Percentiles rank a stretch among this genome's conserved stretches.
phyloP scores from a whole-genome alignment of 2,329 filamentous ascomycete species.

The Akanthomyces lecanii region DNA sequence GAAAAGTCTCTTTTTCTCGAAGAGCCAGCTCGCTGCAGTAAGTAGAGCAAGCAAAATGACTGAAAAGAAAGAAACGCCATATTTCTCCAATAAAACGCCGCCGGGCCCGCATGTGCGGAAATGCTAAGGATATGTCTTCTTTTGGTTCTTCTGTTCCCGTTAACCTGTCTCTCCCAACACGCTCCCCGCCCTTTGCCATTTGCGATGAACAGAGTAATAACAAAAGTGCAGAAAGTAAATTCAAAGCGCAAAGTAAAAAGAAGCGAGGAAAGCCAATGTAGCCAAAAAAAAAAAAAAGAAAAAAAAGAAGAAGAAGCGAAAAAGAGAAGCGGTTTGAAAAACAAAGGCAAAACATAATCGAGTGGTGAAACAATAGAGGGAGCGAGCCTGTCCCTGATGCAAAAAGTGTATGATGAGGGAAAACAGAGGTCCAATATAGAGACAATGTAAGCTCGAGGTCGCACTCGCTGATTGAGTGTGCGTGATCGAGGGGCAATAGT shows the following conservation, averaged over 20 bases:
- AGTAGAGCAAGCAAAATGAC: slow-evolving; percentile 18
- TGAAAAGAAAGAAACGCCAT: slow-evolving; percentile 12
- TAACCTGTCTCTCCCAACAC: neutral
- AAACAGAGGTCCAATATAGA: neutral
- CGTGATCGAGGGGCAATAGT: neutral
- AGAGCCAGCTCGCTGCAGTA: neutral
- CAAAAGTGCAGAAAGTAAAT: neutral
- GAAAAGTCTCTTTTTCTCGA: neutral
- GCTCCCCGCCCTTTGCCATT: neutral
- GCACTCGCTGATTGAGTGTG: neutral
- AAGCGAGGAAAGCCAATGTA: slow-evolving; percentile 1
- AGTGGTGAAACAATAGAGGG: slow-evolving; percentile 1
- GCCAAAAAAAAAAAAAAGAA: slow-evolving; percentile 2
- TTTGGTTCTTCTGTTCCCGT: slow-evolving; percentile 5
- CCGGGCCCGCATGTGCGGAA: slow-evolving; percentile 14
- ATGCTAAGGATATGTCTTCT: slow-evolving; percentile 13
- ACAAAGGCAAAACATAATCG: neutral
- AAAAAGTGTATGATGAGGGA: slow-evolving; percentile 12
- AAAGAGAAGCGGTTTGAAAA: neutral
- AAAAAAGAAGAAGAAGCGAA: neutral
- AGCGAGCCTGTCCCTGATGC: slow-evolving; percentile 14
- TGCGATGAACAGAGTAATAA: slow-evolving; percentile 2
- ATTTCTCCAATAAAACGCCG: slow-evolving; percentile 14
- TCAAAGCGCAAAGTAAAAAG: slow-evolving; percentile 9
- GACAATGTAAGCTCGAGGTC: neutral